phyloP scores from a whole-genome alignment of 768 basidiomycete genomes.

The Phanerochaete sordida region DNA sequence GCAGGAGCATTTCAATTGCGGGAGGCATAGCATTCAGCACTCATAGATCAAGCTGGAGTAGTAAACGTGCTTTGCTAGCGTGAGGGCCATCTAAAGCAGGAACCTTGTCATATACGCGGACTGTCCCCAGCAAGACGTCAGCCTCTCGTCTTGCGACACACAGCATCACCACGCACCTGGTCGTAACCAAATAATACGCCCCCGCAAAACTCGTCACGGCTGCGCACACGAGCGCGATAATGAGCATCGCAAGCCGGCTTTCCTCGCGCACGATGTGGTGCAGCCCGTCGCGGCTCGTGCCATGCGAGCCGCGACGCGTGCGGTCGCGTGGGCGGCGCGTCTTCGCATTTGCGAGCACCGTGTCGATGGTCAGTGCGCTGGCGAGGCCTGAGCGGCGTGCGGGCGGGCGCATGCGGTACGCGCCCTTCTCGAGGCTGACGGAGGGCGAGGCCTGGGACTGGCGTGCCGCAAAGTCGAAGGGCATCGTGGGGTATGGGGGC shows the following conservation, averaged over 20 bases:
- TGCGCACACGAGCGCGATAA: conserved; percentile 15
- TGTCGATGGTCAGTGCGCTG: not conserved
- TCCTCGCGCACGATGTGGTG: conserved; percentile 9
- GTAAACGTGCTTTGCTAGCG: too few species aligned
- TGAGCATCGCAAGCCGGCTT: conserved; percentile 14
- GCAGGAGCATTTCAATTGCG: too few species aligned
- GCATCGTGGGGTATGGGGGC: conserved; percentile 8
- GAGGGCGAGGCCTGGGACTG: conserved; percentile 50
- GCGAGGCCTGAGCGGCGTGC: not conserved
- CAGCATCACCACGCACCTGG: conserved; percentile 4
- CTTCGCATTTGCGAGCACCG: too few species aligned
- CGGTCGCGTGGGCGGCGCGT: not conserved
- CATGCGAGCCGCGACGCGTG: not conserved
- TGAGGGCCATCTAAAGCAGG: too few species aligned
- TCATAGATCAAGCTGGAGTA: too few species aligned
- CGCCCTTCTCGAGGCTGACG: conserved; percentile 60
- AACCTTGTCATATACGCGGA: not conserved
- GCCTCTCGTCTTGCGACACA: not conserved
- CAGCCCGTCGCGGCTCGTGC: not conserved
- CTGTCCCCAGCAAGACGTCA: not conserved
- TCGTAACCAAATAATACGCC: conserved; percentile 18
- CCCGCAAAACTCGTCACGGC: conserved; percentile 13
- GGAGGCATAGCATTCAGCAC: too few species aligned
- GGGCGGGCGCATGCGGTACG: conserved; percentile 59
- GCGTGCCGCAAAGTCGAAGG: conserved; percentile 17